phyloP scores from a whole-genome alignment of 2,329 filamentous ascomycete species.

The Fusarium kyushuense region DNA sequence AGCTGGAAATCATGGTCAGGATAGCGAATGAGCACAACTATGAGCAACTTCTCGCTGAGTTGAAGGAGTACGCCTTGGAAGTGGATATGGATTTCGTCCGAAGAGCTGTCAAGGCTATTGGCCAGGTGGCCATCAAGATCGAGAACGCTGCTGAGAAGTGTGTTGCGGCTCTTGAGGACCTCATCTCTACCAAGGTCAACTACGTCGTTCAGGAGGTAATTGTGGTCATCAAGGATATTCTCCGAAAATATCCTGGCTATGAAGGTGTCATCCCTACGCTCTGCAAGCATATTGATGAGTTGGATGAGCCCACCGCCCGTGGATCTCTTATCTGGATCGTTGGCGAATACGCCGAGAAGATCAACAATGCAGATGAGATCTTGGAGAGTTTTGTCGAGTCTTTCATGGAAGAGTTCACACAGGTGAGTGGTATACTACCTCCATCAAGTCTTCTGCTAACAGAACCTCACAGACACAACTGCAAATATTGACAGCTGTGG shows the following conservation, averaged over 20 bases:
- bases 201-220: constrained; percentile 99
- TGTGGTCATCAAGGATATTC: constrained; percentile 99
- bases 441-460: background rate
- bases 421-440: constrained; percentile 64
- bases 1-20: constrained; percentile 98
- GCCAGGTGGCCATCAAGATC: constrained; percentile 98
- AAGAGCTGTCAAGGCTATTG: constrained; percentile 93
- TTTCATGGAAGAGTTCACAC: constrained; percentile 96
- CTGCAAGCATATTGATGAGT: constrained; percentile 95
- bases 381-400: constrained; percentile 90
- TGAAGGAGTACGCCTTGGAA: constrained; percentile 98
- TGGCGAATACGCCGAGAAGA: constrained; percentile 98
- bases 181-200: constrained; percentile 98
- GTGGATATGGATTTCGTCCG: constrained; percentile 99
- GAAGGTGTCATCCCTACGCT: constrained; percentile 97
- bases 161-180: constrained; percentile 90
- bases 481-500: constrained; percentile 95
- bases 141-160: constrained; percentile 95
- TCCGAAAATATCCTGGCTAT: constrained; percentile 96
- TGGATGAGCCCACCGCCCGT: constrained; percentile 93
- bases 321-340: constrained; percentile 98
- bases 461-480: constrained; percentile 80
- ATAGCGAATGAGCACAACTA: constrained; percentile 98
- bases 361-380: constrained; percentile 97
- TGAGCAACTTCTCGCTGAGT: constrained; percentile 90